Base-by-base conservation (phyloP, 768 basidiomycete species). In the Asterophora lycoperdoides region DNA sequence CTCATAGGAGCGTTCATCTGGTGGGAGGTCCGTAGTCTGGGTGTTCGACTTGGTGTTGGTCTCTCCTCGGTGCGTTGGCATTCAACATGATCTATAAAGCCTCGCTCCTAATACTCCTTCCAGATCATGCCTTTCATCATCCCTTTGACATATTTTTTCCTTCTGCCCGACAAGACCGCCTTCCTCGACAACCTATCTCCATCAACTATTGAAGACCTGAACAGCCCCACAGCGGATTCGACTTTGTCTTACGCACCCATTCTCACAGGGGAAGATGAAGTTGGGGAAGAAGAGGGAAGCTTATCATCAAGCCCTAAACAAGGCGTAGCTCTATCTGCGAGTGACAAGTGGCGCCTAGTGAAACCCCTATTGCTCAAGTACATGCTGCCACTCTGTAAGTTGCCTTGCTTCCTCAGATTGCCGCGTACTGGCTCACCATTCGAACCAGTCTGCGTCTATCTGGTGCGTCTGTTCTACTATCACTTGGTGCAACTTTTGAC, bases 301-400 rank as follows among this genome's bases (percentile, higher is more conserved):
- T 47, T 61, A 2, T 56, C 64, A 33, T 50, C 67, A 11, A 62
- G 64, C 9, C 66, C 74, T 3, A 78, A 77, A 58, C 61, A 68
- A 38, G 70, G 67, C 1, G 70, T 81, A 4, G 66, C 81, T 4
- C 66, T 96, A n/a, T 74, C 82, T 2, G 69, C 74, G 1, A 66
- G 60, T 28, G 92, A 96, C 53, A 98, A 97, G 68, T 81, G 89
- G 78, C 68, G 72, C 19, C 70, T 99, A 5, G 84, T 90, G 41
- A 81, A 76, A 60, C 94, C 95, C 4, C 67, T 97, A 54, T 62
- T 96, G 32, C 47, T 76, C 44, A 82, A 79, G 54, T 98, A 91
- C 63, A 97, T 98, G 94, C 59, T 93, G n/a, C 94, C 93, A 3
- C 69, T 99, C 35, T 90, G 89, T 91, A 56, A 72, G 89, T 77